Evolutionary conservation across 768 basidiomycete genomes (phyloP).

Genomic region (Glaciozyma antarctica): DNA sequence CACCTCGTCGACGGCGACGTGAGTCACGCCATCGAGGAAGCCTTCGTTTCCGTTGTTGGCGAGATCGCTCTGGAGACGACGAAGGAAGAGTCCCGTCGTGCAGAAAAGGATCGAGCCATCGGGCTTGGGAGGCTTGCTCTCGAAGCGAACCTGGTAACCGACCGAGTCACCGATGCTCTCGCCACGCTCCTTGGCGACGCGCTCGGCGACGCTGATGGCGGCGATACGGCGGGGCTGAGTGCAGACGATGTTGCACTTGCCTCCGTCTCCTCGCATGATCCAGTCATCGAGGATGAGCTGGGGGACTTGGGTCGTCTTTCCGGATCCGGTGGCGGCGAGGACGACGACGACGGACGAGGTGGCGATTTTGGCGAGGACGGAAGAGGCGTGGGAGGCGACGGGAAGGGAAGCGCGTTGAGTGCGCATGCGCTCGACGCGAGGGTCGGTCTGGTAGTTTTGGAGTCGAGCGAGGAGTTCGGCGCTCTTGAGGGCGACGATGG

Average conservation of each 20-base stretch:
- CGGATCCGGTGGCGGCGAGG: slow-evolving; percentile 83
- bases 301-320: slow-evolving; percentile 90
- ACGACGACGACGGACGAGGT: slow-evolving; percentile 76
- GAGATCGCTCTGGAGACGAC: slow-evolving; percentile 63
- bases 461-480: slow-evolving; percentile 49
- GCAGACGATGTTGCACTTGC: slow-evolving; percentile 77
- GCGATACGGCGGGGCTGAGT: slow-evolving; percentile 88
- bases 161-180: slow-evolving; percentile 60
- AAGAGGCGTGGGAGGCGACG: slow-evolving; percentile 57
- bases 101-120: slow-evolving; percentile 85
- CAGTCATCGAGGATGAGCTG: slow-evolving; percentile 80
- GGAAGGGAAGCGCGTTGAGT: slow-evolving; percentile 59
- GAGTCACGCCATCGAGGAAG: slow-evolving; percentile 67
- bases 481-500: slow-evolving; percentile 50
- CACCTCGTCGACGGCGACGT: slow-evolving; percentile 88
- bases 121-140: slow-evolving; percentile 62
- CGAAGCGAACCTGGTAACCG: slow-evolving; percentile 89
- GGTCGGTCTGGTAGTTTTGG: slow-evolving; percentile 54
- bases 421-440: slow-evolving; percentile 58
- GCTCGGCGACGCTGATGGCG: slow-evolving; percentile 81
- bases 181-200: slow-evolving; percentile 79
- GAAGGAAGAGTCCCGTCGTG: slow-evolving; percentile 83
- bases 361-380: slow-evolving; percentile 59
- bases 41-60: slow-evolving; percentile 41
- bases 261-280: slow-evolving; percentile 68